Base-by-base conservation (phyloP, 768 basidiomycete species). In the Tylopilus sp. region DNA sequence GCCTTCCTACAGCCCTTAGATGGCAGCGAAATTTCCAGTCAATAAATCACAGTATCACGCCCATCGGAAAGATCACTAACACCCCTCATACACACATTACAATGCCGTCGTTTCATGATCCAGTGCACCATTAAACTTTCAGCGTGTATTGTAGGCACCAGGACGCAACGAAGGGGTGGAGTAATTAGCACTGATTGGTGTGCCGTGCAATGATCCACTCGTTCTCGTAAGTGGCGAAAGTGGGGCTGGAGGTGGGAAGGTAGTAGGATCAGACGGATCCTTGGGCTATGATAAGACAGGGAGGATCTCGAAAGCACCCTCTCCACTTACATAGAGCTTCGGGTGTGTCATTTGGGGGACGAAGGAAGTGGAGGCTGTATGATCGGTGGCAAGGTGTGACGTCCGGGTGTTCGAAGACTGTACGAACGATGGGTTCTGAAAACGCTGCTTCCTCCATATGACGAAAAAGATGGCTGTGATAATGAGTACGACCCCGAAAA, bases 401-500 rank as follows among this genome's bases (percentile, higher is more conserved):
- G 31, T 18, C 8, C 21, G 28, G 20, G 12, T 4, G 26, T 22
- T 9, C 15, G 18, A 23, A 44, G 50, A 57, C 6, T 62, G 52
- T 12, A 56, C 53, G 17, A 64, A 58, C 6, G 58, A 50, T 30
- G 62, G 41, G n/a, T 33, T 44, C 43, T 51, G 54, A 42, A 70
- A 55, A 39, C 68, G 67, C 20, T 60, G 63, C 38, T 43, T 64
- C 35, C 5, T 31, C 31, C 56, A 60, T 26, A 67, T 53, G 56
- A 75, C 71, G 72, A 77, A 82, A 45, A 75, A 57, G 8, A 67
- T 35, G 5, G 57, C 55, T 2, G 64, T 75, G 5, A 59, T 73
- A 11, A 83, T 65, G 39, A 77, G 54, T 11, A 71, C 76, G n/a
- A 79, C 51, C 15, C 64, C 72, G 25, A 79, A 71, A 1, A 85